Evolutionary conservation across 371 early-diverging fungal genomes (phyloP), one percentile per base, ranked within the genome.

Genomic region (Syncephalastrum sp.): DNA sequence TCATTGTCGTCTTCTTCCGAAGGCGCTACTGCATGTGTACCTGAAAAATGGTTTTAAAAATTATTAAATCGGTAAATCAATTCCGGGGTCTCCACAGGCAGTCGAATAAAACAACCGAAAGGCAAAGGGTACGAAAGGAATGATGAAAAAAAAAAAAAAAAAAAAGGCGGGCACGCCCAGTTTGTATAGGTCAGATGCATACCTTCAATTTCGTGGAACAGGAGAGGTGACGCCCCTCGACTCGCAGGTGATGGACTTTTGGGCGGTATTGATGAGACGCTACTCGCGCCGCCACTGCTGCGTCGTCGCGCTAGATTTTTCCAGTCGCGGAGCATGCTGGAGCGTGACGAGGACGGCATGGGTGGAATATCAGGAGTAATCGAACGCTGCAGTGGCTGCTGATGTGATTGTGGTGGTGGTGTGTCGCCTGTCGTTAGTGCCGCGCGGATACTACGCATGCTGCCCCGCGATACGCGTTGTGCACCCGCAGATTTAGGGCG

Each of bases 241-340:
- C 38, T 33, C 38, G 38, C 38, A 33, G 38, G 38, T 6, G 42
- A 15, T 17, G 38, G 5, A 54, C 60, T 19, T 53, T 52, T 38
- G 38, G 53, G 33, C 5, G 46, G 25, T 13, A 33, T 33, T 5
- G 38, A 33, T 2, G 38, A 33, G 10, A 10, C 10, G 8, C 25
- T 51, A 10, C 51, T 24, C 50, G 24, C 50, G 25, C n/a, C 38
- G 38, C 42, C 43, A 46, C 58, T 60, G 23, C 69, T 75, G 24
- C 66, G 63, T 48, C 75, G 50, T 50, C 68, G 65, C 24, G 65
- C 63, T 14, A 75, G 33, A 33, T 70, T 67, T 38, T 69, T 72
- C 48, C 71, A 54, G 23, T 75, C 75, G 17, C 64, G 66, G 21
- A 75, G 48, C 44, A 75, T 60, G 29, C 56, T 72, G 3, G 75